Base-by-base conservation (phyloP, 2,329 filamentous ascomycete genomes). In the Neofusicoccum parvum region DNA sequence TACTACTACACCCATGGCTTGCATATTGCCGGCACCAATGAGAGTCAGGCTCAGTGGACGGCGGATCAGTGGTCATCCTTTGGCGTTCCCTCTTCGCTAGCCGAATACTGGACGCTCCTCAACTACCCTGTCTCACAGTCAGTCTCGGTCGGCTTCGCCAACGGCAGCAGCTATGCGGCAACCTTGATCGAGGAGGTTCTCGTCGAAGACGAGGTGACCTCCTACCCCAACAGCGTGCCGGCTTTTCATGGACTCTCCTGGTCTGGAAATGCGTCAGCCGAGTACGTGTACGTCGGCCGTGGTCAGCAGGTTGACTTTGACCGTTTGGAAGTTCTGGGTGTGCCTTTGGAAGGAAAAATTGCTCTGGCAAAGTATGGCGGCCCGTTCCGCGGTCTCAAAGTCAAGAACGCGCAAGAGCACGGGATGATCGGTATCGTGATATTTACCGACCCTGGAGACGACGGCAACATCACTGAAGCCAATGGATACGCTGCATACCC, bases 181-280 rank as follows among this genome's bases (percentile, higher is more conserved):
- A 72, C 70, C 14, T 71, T 79, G 1, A 53, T 70, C 59, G 76
- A 79, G 68, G 76, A 67, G 6, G 73, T 75, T 3, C 69, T 79
- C 12, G 72, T 67, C 48, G 74, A 73, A 48, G 76, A 78, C 51
- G 70, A 72, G 1, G 76, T 73, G 0, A 75, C 76, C 1, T 65
- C 64, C 66, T 81, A 71, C 70, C 76, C 68, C 12, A 70, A 82
- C 68, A 72, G 79, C 7, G 75, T 81, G 12, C 78, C 80, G 0
- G 79, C 76, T 12, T 84, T 84, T 68, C 79, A 83, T 67, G 82
- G 81, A 45, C 83, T 83, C 67, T 82, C 80, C 3, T 77, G 76
- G 64, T 79, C 74, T 32, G 82, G 82, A 17, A 77, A 81, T 68
- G 81, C 79, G 43, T 78, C 75, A 66, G 81, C 80, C 37, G 80